Evolutionary conservation across 192 early-diverging fungal genomes (phyloP).

Genomic region (Hyaloraphidium curvatum): DNA sequence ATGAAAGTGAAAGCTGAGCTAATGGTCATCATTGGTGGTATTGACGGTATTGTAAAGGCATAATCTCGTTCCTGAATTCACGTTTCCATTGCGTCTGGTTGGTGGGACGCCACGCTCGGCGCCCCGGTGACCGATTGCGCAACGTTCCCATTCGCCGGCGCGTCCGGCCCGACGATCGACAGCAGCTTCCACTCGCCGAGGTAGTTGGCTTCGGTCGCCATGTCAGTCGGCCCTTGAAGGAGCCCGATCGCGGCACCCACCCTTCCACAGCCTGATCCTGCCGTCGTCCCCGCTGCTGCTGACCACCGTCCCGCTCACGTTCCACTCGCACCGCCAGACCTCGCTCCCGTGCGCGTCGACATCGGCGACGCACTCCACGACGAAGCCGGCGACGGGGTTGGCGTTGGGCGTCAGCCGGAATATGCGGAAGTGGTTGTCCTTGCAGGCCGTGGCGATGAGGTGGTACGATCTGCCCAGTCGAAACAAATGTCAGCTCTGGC

Average conservation of each 20-base stretch:
- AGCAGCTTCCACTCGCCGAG: not conserved
- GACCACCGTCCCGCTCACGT: constrained; percentile 60
- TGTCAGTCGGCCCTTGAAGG: not conserved
- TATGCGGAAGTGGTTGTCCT: constrained; percentile 54
- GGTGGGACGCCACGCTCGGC: no score
- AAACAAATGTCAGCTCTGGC: not conserved
- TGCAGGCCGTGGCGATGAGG: constrained; percentile 63
- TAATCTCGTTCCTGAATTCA: no score
- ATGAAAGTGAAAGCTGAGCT: no score
- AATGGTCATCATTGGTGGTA: no score
- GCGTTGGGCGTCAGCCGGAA: constrained; percentile 40
- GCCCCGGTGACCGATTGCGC: no score
- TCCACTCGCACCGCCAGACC: constrained; percentile 77
- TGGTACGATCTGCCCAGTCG: constrained; percentile 37
- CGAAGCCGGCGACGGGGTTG: not conserved
- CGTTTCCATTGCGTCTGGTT: no score
- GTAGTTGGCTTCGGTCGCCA: not conserved
- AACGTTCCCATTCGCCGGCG: no score
- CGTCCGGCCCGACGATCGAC: not conserved
- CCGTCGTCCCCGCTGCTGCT: constrained; percentile 68
- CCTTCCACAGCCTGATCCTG: constrained; percentile 61
- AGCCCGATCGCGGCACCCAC: constrained; percentile 9
- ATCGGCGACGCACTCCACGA: not conserved
- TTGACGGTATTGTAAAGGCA: no score
- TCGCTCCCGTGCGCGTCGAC: constrained; percentile 4